Evolutionary conservation across 2,329 filamentous ascomycete genomes (phyloP), one percentile per base, ranked within the genome.

Genomic region (Colletotrichum sp.): DNA sequence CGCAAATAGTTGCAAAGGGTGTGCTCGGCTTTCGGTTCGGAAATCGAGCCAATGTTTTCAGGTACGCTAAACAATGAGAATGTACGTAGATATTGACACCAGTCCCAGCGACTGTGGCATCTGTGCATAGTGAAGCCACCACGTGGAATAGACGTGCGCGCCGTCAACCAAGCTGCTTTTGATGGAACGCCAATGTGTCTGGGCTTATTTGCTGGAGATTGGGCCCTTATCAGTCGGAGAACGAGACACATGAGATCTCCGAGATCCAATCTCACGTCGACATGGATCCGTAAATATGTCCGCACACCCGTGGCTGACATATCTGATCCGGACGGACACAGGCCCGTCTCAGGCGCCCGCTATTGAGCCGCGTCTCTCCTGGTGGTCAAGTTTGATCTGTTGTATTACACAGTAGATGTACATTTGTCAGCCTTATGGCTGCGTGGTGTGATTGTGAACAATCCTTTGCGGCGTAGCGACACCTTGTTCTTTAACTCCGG

Each of bases 391-490:
- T 26, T 65, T 24, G 28, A n/a, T 32, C 28, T 67, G 43, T 48
- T 76, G 32, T 75, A 76, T 75, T 76, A 74, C 74, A 76, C 74
- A 76, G 74, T 76, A 76, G 18, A 71, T 71, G 63, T 74, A 74
- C 71, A 74, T 67, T 67, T 63, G 55, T 67, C 61, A 71, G 71
- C 67, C 30, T 30, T 18, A 16, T 30, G 63, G 67, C 67, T 67
- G 74, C 60, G 12, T 65, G 32, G 18, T n/a, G n/a, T 28, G 58
- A 60, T 68, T 65, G 21, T 52, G 34, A 48, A 52, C 18, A n/a
- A 65, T 43, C 38, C 8, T 38, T 48, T 15, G 57, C 18, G 26
- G 26, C 43, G 26, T 21, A 26, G 24, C 24, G 7, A 57, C 34
- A n/a, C 52, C 58, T 18, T 38, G 16, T 13, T n/a, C 26, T 63